phyloP scores from a whole-genome alignment of 129 eudicot species.

The Gnaphalium uliginosum region DNA sequence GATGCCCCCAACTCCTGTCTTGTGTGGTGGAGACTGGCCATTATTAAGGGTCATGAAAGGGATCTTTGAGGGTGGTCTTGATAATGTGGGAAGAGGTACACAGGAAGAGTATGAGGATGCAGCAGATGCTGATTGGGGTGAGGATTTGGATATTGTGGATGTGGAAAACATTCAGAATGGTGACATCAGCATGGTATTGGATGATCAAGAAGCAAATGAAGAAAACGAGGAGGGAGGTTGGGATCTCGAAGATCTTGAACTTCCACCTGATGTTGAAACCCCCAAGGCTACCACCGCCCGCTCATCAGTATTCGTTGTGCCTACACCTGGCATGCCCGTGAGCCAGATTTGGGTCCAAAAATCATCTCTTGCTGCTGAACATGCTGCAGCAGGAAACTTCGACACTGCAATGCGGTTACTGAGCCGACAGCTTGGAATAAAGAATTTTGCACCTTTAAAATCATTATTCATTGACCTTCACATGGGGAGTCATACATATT shows the following conservation, averaged over 20 bases:
- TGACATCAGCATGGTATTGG: constrained; percentile 41
- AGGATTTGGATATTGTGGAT: constrained; percentile 53
- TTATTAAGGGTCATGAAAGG: constrained; percentile 52
- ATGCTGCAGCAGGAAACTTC: constrained; percentile 67
- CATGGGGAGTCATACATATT: constrained; percentile 51
- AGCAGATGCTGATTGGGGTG: constrained; percentile 73
- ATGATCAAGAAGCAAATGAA: constrained; percentile 40
- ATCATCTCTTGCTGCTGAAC: constrained; percentile 62
- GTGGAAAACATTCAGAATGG: constrained; percentile 53
- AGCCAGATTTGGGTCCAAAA: constrained; percentile 65
- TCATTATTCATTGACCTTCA: constrained; percentile 49
- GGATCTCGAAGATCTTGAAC: constrained; percentile 72
- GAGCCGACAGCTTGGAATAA: constrained; percentile 57
- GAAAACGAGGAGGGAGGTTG: constrained; percentile 61
- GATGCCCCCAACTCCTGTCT: constrained; percentile 57
- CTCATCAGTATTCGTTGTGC: constrained; percentile 47
- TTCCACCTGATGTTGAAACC: constrained; percentile 55
- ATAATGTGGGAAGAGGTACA: constrained; percentile 36
- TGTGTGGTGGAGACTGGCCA: constrained; percentile 70
- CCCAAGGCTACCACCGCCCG: constrained; percentile 39
- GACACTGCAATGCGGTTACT: constrained; percentile 69
- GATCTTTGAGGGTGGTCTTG: constrained; percentile 59
- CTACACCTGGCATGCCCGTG: constrained; percentile 60
- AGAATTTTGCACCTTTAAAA: constrained; percentile 51
- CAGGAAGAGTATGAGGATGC: constrained; percentile 59